phyloP scores from a whole-genome alignment of 176 grass and related monocot species.

The Zea mays region DNA sequence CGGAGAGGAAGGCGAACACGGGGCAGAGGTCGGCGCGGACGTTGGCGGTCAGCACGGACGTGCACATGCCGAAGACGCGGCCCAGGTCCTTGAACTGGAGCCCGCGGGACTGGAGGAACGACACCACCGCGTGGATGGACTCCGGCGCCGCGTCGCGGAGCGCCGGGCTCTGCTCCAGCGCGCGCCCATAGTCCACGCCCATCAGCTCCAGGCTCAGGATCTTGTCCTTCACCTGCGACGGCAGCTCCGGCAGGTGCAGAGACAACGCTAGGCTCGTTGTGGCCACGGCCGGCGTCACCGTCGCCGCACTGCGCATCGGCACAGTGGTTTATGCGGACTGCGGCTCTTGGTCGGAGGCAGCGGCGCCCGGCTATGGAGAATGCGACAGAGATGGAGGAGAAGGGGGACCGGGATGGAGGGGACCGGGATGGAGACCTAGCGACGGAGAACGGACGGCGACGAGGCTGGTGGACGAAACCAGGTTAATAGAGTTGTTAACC shows the following conservation, averaged over 20 bases:
- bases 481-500: too few relatives aligned
- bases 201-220: constrained; percentile 73
- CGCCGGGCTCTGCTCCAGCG: constrained; percentile 51
- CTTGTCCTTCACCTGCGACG: constrained; percentile 60
- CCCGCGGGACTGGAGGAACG: constrained; percentile 63
- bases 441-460: too few relatives aligned
- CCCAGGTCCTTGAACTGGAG: constrained; percentile 67
- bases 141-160: constrained; percentile 53
- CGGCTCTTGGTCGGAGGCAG: too few relatives aligned
- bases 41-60: constrained; percentile 51
- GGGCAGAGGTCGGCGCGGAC: constrained; percentile 51
- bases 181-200: constrained; percentile 66
- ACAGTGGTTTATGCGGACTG: too few relatives aligned
- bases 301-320: not conserved
- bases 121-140: constrained; percentile 55
- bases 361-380: too few relatives aligned
- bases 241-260: constrained; percentile 51
- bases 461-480: too few relatives aligned
- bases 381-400: too few relatives aligned
- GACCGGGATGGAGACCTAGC: not conserved
- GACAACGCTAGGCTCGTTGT: not conserved
- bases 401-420: constrained; percentile 62
- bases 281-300: not conserved
- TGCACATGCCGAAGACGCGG: constrained; percentile 61
- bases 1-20: constrained; percentile 67